Evolutionary conservation across 2,329 filamentous ascomycete species (phyloP), one percentile per base, ranked within the genome.

Genomic region (Colletotrichum sp.): DNA sequence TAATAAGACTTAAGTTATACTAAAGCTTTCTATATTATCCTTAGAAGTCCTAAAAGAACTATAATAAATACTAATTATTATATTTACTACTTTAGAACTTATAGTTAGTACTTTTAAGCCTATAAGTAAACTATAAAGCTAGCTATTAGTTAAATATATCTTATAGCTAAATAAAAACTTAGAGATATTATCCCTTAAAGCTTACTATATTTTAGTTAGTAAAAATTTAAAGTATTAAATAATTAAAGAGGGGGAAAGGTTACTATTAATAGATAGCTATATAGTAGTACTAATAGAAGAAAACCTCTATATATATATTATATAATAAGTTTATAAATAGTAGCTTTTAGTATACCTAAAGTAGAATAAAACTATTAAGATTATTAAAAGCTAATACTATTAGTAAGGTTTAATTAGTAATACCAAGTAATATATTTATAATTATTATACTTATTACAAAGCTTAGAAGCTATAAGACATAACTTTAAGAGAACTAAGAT

Each of bases 21-120:
- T 57, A 57, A 57, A 39, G 0, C 4, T 5, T 2, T 16, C 3
- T 57, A 26, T 26, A 26, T 21, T 21, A 26, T 57, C 3, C 4
- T 2, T 24, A n/a, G 3, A 26, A 1, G 5, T 13, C 3, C 0
- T n/a, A 13, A 2, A 21, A 13, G 1, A 24, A 21, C 15, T 24
- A 24, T 13, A 26, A 5, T 57, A 24, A 3, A 57, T 57, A 57
- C 4, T 57, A 26, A 26, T 1, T 57, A 26, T 1, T 57, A 57
- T 57, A 57, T 15, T 1, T 3, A 13, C 5, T 24, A 24, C 10
- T 13, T 13, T 26, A 26, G 2, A 26, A 7, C 10, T 26, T 57
- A 57, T 24, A 15, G 5, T 26, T 21, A 39, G 4, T 3, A 1
- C 8, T 9, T 0, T 39, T 39, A 39, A 39, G 2, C 16, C 9